Conservation (phyloP, 2,329 filamentous ascomycete genomes). For the Cadophora luteo-olivacea region DNA sequence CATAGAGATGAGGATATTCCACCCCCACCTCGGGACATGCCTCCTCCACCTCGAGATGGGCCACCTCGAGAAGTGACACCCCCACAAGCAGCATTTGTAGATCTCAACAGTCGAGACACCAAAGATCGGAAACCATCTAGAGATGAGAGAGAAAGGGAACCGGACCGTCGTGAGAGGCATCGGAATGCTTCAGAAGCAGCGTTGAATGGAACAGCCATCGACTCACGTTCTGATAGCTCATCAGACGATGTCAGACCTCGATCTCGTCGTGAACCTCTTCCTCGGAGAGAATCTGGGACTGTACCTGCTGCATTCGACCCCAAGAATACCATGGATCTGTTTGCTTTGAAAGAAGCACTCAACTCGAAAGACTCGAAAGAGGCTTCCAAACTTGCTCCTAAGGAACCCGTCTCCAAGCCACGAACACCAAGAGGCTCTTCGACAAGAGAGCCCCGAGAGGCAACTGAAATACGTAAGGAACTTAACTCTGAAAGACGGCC, state of each 20-base stretch:
- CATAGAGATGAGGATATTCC: conserved; percentile 34
- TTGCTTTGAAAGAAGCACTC: conserved; percentile 43
- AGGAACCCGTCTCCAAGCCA: conserved; percentile 26
- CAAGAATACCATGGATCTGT: conserved; percentile 45
- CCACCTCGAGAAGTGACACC: conserved; percentile 23
- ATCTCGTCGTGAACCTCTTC: conserved; percentile 28
- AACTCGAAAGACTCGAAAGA: conserved; percentile 35
- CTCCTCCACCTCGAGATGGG: conserved; percentile 28
- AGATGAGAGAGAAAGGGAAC: conserved; percentile 32
- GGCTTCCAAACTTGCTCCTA: conserved; percentile 24
- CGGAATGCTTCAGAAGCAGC: conserved; percentile 30
- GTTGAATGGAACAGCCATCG: conserved; percentile 28
- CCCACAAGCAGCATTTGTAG: conserved; percentile 29
- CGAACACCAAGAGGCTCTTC: conserved; percentile 34
- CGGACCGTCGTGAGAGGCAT: conserved; percentile 28
- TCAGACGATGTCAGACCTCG: conserved; percentile 37
- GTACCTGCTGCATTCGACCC: conserved; percentile 42
- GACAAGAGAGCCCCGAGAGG: conserved; percentile 37
- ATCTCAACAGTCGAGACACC: conserved; percentile 50
- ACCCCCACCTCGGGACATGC: conserved; percentile 28
- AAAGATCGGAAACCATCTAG: conserved; percentile 52
- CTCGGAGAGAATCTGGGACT: conserved; percentile 34
- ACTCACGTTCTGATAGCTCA: conserved; percentile 37
- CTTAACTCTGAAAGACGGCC: conserved; percentile 36
- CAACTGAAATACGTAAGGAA: conserved; percentile 37